Conservation (phyloP, 2,329 filamentous ascomycete species). For the Cryoendolithus antarcticus region DNA sequence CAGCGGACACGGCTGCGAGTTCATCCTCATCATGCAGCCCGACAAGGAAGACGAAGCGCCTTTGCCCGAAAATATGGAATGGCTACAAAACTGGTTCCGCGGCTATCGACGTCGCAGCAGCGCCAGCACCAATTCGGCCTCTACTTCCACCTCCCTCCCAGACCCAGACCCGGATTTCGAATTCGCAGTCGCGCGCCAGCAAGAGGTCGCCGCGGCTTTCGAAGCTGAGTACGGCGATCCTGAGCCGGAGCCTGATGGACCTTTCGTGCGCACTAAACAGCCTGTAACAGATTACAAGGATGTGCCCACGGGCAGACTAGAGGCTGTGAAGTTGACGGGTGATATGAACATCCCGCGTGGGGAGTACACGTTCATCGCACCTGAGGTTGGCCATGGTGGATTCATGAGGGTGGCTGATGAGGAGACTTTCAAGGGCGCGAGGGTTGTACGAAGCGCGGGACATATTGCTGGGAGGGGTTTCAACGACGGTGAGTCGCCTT, state of each 20-base stretch:
- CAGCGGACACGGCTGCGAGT: conserved; percentile 76
- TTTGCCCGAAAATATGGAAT: conserved; percentile 26
- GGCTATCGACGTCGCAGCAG: conserved; percentile 12
- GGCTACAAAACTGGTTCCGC: conserved; percentile 20
- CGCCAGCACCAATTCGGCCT: conserved; percentile 9
- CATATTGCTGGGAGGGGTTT: conserved; percentile 70
- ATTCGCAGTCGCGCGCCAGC: too few species aligned
- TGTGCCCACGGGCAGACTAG: conserved; percentile 54
- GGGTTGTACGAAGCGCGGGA: conserved; percentile 60
- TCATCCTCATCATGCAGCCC: conserved; percentile 68
- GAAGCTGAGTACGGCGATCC: not conserved
- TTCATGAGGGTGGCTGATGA: conserved; percentile 53
- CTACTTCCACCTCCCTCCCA: not conserved
- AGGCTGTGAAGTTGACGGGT: conserved; percentile 83
- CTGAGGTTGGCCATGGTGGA: conserved; percentile 60
- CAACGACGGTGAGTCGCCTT: conserved; percentile 46
- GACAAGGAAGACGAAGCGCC: conserved; percentile 33
- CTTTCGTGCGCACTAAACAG: not conserved
- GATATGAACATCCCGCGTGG: conserved; percentile 83
- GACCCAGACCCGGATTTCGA: not conserved
- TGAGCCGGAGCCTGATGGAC: too few species aligned
- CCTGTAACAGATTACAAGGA: conserved; percentile 1
- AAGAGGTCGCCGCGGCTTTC: too few species aligned
- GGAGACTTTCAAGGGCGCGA: conserved; percentile 57
- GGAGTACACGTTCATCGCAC: conserved; percentile 67